Base-by-base conservation (phyloP, 208 protist genomes). In the Acanthamoeba lugdunensis region DNA sequence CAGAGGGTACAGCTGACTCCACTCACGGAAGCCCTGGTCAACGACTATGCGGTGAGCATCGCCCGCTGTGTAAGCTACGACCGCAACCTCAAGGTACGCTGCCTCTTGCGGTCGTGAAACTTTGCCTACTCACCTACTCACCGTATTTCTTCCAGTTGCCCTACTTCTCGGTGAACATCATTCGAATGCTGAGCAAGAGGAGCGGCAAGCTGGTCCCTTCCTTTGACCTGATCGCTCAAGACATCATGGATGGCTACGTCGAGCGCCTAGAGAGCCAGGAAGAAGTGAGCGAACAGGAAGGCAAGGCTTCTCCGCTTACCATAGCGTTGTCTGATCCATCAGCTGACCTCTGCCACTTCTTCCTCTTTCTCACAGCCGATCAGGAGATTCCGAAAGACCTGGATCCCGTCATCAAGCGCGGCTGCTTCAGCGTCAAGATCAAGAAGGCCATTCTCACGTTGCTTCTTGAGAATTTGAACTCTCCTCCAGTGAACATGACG, bases 371-470 rank as follows among this genome's bases (percentile, higher is more conserved):
- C n/a, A 69, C 71, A 81, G 30, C 41, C 73, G 33, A 45, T 25
- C 41, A 81, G 41, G 73, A 81, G 4, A n/a, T 52, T 13, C 41
- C 11, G 23, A 41, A 6, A n/a, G 73, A 81, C 30, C 41, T 37
- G 16, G 21, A 11, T n/a, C 54, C 21, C 21, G 14, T 23, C 54
- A 41, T 52, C 73, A 81, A 81, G 41, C 45, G 50, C 14, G 25
- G 50, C 25, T 14, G 30, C 7, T n/a, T 88, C 18, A 88, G 25
- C 79, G 33, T 65, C 25, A 41, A 88, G 33, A 88, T 88, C 79
- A 88, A 88, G 79, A n/a, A 91, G 48, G 63, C 61, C 61, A 91
- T 91, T 30, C 85, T 91, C 41, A 21, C 30, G 23, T 56, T 91
- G 85, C 63, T 91, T 4, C 85, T 91, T 0, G 61, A 75, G n/a